These are phyloP conservation scores for Cruciata laevipes DNA, from an alignment of 257 asterid species.

Conservation along the genomic window DNA sequence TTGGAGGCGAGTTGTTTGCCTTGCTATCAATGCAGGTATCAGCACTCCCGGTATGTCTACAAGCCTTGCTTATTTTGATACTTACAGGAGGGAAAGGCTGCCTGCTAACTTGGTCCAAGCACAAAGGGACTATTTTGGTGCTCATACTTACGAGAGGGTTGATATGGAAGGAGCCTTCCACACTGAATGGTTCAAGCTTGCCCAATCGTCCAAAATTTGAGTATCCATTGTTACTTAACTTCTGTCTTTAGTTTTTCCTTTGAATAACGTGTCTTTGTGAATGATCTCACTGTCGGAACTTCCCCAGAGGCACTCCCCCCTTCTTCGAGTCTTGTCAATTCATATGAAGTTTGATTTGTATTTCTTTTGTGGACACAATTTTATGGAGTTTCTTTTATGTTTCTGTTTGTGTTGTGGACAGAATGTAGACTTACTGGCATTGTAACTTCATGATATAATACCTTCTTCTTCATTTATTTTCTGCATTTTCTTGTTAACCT, in stretches of 20 bases:
- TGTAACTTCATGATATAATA: conserved; percentile 3
- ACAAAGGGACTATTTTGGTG: conserved; percentile 94
- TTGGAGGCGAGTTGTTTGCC: conserved; percentile 87
- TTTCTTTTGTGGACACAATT: conserved; percentile 8
- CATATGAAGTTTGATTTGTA: conserved; percentile 5
- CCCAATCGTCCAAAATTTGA: conserved; percentile 47
- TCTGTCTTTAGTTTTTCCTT: neutral
- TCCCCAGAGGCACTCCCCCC: conserved; percentile 6
- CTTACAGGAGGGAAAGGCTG: conserved; percentile 73
- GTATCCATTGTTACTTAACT: neutral
- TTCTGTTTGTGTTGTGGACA: conserved; percentile 2
- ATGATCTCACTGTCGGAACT: conserved; percentile 7
- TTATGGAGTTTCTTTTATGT: conserved; percentile 1
- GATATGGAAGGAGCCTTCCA: conserved; percentile 76
- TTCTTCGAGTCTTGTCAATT: conserved; percentile 5
- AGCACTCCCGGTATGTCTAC: conserved; percentile 97
- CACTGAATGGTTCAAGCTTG: conserved; percentile 93
- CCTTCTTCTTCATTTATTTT: neutral
- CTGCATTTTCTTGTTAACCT: neutral
- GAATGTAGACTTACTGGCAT: neutral
- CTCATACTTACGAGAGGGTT: conserved; percentile 84
- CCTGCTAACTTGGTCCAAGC: conserved; percentile 96
- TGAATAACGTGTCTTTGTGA: conserved; percentile 19
- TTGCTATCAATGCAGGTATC: conserved; percentile 75
- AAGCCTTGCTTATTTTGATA: conserved; percentile 87